Conservation (phyloP, 129 eudicot genomes). For the Flaveria brownii region DNA sequence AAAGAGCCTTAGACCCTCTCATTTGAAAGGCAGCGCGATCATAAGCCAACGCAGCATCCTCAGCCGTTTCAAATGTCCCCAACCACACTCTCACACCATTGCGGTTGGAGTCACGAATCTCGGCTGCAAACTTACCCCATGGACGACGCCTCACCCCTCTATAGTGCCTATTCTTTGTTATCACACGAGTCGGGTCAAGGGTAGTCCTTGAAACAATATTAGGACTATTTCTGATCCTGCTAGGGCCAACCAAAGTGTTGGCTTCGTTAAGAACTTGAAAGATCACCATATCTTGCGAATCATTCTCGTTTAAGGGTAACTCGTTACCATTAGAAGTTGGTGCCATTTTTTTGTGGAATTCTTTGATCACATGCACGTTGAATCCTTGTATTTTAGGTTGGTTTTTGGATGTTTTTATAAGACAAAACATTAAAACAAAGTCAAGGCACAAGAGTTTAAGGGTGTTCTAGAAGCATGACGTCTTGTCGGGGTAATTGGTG, state of each 20-base stretch:
- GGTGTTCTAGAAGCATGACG: constrained; percentile 11
- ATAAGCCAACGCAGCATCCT: constrained; percentile 83
- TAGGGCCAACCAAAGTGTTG: constrained; percentile 22
- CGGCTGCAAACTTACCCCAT: constrained; percentile 83
- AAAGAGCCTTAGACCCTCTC: constrained; percentile 72
- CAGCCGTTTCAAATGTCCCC: constrained; percentile 77
- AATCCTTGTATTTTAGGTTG: constrained; percentile 23
- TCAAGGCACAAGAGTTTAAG: not conserved
- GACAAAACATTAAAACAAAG: not conserved
- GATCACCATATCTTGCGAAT: constrained; percentile 74
- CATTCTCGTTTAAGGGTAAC: constrained; percentile 71
- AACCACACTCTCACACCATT: constrained; percentile 74
- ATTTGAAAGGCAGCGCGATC: constrained; percentile 73
- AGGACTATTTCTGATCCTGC: not conserved
- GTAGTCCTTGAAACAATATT: constrained; percentile 5
- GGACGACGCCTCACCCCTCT: constrained; percentile 87
- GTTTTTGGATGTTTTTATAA: constrained; percentile 13
- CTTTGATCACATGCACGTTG: not conserved
- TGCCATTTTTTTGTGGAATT: constrained; percentile 30
- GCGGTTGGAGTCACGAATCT: constrained; percentile 69
- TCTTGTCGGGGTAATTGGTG: not conserved
- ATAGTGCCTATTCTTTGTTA: constrained; percentile 49
- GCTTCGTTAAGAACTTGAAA: constrained; percentile 67
- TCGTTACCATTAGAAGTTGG: constrained; percentile 37
- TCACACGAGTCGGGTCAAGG: constrained; percentile 36